Conservation (phyloP, 225 moss, liverwort and hornwort genomes). For the Physcomitrellopsis africana region DNA sequence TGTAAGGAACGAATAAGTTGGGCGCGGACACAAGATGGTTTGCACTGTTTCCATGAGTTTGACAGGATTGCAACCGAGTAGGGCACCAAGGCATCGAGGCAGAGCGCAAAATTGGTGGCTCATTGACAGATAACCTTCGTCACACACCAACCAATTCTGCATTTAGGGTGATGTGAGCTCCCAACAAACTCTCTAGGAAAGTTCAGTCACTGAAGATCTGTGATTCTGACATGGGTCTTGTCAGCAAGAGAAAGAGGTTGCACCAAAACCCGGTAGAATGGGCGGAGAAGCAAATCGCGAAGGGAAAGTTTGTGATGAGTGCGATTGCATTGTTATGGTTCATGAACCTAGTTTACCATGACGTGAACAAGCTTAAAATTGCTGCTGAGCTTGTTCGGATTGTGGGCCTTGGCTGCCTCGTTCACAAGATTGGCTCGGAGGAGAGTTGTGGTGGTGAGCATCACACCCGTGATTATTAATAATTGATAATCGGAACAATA, state of each 20-base stretch:
- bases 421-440: constrained; percentile 57
- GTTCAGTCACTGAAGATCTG: no score
- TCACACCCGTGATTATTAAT: background rate
- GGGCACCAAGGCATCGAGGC: no score
- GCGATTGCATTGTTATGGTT: constrained; percentile 49
- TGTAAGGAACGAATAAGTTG: no score
- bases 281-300: constrained; percentile 56
- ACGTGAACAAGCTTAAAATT: constrained; percentile 60
- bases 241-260: constrained; percentile 35
- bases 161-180: background rate
- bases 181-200: background rate
- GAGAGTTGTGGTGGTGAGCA: constrained; percentile 62
- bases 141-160: background rate
- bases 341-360: constrained; percentile 52
- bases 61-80: no score
- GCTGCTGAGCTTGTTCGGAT: constrained; percentile 64
- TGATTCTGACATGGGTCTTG: background rate
- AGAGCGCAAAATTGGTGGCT: no score
- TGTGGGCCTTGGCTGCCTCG: constrained; percentile 55
- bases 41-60: no score
- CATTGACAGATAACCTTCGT: no score
- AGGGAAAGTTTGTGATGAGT: constrained; percentile 35
- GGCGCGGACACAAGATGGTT: no score
- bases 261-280: constrained; percentile 45
- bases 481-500: no score